Base-by-base conservation (phyloP, 352 stramenopile genomes). In the Halophytophthora polymorphica region DNA sequence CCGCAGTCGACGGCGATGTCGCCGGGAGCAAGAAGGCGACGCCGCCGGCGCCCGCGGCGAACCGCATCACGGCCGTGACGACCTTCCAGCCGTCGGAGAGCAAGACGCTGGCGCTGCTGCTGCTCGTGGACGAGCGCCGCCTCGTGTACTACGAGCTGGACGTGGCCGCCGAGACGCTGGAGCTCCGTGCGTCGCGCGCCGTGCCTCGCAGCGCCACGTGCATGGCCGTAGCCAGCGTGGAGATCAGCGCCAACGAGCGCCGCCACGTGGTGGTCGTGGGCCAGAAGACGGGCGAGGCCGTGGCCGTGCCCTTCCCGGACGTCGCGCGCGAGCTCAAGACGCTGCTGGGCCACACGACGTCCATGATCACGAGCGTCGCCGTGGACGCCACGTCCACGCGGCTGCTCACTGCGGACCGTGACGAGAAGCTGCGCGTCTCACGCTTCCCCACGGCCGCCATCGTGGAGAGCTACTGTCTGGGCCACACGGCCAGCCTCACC, bases 361-460 rank as follows among this genome's bases (percentile, higher is more conserved):
- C 84, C 19, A 94, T 94, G 77, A 75, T 94, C 65, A 90, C 82
- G 40, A 66, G 86, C 61, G 62, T 94, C 52, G 68, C 70, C 10
- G 54, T 86, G 15, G 86, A 73, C 35, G 49, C 50, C 43, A 61
- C 88, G 50, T 77, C 66, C 45, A 64, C 56, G 42, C 53, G 88
- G 52, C 57, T 94, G 21, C 61, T 95, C 14, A 88, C 82, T 13
- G 84, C 77, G 1, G 84, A 95, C 47, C 78, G 84, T 22, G 83
- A 95, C 49, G 84, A 95, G 46, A 93, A 95, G 63, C 58, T 95
- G 38, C 80, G 84, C n/a, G 74, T 95, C 8, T 92, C 84, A 23
- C 64, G 74, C 42, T 95, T 95, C 48, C 84, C 84, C 5, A 76
- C 66, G 19, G 82, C 80, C 34, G 40, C 74, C 15, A 71, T 93